Evolutionary conservation across 2,329 filamentous ascomycete genomes (phyloP).

Genomic region (Curvularia spicifera): DNA sequence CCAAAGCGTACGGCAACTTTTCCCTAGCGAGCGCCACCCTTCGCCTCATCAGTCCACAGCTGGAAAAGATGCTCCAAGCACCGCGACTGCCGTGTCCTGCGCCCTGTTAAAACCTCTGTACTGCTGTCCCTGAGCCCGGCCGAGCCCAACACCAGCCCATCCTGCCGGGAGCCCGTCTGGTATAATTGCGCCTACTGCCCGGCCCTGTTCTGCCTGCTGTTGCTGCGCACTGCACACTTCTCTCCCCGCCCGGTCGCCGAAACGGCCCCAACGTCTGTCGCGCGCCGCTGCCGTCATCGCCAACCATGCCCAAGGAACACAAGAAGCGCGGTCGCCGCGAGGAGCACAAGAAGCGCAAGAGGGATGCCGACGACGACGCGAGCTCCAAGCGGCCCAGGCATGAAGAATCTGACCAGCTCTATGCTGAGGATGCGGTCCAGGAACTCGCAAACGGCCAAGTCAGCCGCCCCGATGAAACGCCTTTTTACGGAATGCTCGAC

Average conservation of each 20-base stretch:
- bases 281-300: constrained; percentile 18
- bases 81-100: constrained; percentile 16
- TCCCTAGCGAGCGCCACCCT: constrained; percentile 14
- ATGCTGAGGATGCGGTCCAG: constrained; percentile 23
- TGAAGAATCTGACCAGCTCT: constrained; percentile 24
- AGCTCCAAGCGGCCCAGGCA: constrained; percentile 45
- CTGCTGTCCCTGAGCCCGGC: constrained; percentile 4
- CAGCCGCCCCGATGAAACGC: constrained; percentile 61
- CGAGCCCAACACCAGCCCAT: background rate
- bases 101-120: constrained; percentile 13
- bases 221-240: background rate
- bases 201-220: background rate
- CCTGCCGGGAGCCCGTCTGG: background rate
- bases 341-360: constrained; percentile 57
- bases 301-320: constrained; percentile 64
- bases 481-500: constrained; percentile 92
- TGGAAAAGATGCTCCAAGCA: constrained; percentile 18
- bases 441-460: constrained; percentile 36
- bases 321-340: constrained; percentile 65
- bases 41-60: constrained; percentile 19
- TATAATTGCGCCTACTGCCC: constrained; percentile 4
- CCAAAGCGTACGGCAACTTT: constrained; percentile 6
- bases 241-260: constrained; percentile 18
- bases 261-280: constrained; percentile 24
- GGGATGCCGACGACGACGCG: constrained; percentile 40